phyloP scores from a whole-genome alignment of 2,329 filamentous ascomycete species.

The Xylariaceae sp. region DNA sequence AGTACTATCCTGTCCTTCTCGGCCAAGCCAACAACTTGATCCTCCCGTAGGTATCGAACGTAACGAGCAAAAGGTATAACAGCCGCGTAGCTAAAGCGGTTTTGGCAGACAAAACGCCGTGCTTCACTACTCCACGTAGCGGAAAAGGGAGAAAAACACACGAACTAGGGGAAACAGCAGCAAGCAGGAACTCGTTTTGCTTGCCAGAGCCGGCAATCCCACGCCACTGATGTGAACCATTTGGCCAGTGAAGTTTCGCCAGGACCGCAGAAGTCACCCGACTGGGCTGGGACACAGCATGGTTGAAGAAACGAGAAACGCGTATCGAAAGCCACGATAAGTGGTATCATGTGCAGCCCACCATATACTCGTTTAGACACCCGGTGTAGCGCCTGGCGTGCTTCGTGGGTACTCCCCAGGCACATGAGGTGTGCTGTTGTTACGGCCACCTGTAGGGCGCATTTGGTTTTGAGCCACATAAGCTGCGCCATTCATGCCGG shows the following conservation, averaged over 20 bases:
- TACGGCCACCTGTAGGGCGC: conserved; percentile 18
- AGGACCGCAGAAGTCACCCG: no score
- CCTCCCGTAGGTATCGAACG: neutral
- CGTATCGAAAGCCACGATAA: neutral
- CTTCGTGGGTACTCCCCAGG: conserved; percentile 30
- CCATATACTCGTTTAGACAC: neutral
- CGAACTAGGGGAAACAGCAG: no score
- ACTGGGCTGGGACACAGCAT: no score
- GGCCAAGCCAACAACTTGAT: neutral
- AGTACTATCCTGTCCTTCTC: no score
- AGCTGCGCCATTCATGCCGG: conserved; percentile 7
- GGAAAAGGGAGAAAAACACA: no score
- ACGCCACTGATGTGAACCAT: no score
- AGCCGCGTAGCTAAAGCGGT: neutral
- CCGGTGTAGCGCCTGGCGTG: conserved; percentile 10
- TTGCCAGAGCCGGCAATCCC: no score
- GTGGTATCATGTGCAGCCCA: neutral
- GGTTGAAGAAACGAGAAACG: neutral
- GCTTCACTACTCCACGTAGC: no score
- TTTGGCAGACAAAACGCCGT: neutral
- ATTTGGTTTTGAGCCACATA: conserved; percentile 18
- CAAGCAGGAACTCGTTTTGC: no score
- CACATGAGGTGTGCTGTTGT: conserved; percentile 29
- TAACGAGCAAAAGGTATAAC: conserved; percentile 8
- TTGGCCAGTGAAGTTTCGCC: no score